phyloP scores from a whole-genome alignment of 2,329 filamentous ascomycete species.

The Teratosphaeria nubilosa region DNA sequence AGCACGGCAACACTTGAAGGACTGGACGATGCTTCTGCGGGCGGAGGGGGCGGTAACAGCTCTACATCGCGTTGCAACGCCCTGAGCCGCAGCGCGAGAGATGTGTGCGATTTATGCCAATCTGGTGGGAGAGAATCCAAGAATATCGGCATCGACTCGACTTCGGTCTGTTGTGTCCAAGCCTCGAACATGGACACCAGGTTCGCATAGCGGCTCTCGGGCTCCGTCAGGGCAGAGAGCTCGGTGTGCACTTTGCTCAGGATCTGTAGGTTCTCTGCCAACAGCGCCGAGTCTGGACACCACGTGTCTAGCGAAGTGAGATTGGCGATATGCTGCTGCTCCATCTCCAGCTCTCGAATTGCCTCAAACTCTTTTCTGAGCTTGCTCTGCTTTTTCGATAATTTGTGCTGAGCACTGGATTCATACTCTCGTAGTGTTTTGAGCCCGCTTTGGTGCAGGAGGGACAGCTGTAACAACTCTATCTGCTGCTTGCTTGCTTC shows the following conservation, averaged over 20 bases:
- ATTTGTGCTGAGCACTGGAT: slow-evolving; percentile 40
- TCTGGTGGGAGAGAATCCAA: slow-evolving; percentile 44
- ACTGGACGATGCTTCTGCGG: slow-evolving; percentile 6
- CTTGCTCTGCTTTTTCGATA: slow-evolving; percentile 17
- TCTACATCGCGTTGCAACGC: slow-evolving; percentile 42
- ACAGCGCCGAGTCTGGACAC: slow-evolving; percentile 28
- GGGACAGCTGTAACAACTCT: slow-evolving; percentile 54
- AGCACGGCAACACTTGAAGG: slow-evolving; percentile 38
- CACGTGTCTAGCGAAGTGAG: slow-evolving; percentile 44
- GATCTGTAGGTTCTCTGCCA: slow-evolving; percentile 49
- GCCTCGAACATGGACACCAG: slow-evolving; percentile 49
- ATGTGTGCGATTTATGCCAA: slow-evolving; percentile 51
- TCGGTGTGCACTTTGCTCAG: slow-evolving; percentile 49
- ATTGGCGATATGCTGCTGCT: slow-evolving; percentile 39
- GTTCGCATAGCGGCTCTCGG: slow-evolving; percentile 46
- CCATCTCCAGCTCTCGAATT: slow-evolving; percentile 20
- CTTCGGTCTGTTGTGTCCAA: slow-evolving; percentile 38
- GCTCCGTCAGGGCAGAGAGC: slow-evolving; percentile 48
- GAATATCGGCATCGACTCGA: slow-evolving; percentile 31
- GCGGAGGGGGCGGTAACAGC: slow-evolving; percentile 32
- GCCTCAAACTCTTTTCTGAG: slow-evolving; percentile 25
- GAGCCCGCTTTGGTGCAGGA: slow-evolving; percentile 49
- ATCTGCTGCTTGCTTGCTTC: slow-evolving; percentile 38
- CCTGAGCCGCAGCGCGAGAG: slow-evolving; percentile 45
- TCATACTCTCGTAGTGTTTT: slow-evolving; percentile 43